A percentile compares a stretch with the other conserved stretches of the same genome.
Conservation (phyloP, 2,329 filamentous ascomycete species). For the Elsinoe perseae region DNA sequence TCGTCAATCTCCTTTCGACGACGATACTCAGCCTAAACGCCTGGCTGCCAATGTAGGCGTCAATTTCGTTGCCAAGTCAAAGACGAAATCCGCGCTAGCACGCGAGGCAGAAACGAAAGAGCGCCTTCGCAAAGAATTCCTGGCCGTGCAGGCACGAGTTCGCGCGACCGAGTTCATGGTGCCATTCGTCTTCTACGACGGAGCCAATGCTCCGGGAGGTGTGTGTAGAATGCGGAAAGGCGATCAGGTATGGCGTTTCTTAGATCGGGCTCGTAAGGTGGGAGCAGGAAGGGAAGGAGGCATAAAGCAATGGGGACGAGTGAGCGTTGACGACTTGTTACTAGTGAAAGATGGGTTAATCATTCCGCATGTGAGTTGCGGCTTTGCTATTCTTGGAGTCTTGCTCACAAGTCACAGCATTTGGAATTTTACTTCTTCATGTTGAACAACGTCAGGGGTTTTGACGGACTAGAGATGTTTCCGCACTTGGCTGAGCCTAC, state of each 20-base stretch:
- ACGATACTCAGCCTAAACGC: constrained; percentile 28
- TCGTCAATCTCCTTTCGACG: not conserved
- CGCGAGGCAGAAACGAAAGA: constrained; percentile 74
- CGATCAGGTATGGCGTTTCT: constrained; percentile 83
- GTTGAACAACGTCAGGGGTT: constrained; percentile 72
- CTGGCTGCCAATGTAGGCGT: constrained; percentile 57
- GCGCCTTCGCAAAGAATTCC: constrained; percentile 67
- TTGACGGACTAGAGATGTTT: constrained; percentile 65
- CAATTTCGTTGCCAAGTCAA: constrained; percentile 59
- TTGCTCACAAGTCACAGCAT: constrained; percentile 52
- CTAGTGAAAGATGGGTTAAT: constrained; percentile 85
- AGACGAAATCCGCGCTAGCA: constrained; percentile 68
- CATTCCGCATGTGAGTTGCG: constrained; percentile 72
- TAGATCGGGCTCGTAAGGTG: constrained; percentile 85
- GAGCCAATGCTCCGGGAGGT: constrained; percentile 79
- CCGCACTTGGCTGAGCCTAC: constrained; percentile 56
- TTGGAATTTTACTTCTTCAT: constrained; percentile 98
- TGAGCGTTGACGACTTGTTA: constrained; percentile 93
- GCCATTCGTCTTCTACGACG: constrained; percentile 96
- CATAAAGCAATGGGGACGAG: constrained; percentile 78
- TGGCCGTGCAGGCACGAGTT: constrained; percentile 73
- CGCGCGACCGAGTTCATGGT: constrained; percentile 84
- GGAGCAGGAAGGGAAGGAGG: constrained; percentile 63
- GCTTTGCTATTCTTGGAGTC: not conserved
- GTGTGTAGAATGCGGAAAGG: constrained; percentile 84